Conservation (phyloP, 176 grass and related monocot genomes). For the Elaeis guineensis region DNA sequence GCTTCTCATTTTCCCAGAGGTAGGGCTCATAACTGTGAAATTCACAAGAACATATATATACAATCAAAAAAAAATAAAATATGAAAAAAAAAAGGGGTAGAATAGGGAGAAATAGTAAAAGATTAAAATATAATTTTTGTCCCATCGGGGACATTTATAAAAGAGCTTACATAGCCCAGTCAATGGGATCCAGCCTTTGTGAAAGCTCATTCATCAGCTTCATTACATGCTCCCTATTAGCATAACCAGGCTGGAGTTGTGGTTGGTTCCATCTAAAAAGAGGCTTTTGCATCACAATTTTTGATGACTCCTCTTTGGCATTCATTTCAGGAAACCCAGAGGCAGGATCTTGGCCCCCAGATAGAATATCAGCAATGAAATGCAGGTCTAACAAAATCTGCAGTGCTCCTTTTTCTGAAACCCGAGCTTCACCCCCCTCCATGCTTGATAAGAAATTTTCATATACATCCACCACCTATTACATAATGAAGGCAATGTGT, state of each 20-base stretch:
- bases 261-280: constrained; percentile 68
- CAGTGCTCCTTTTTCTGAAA: constrained; percentile 83
- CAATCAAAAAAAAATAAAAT: constrained; percentile 12
- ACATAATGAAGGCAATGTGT: constrained; percentile 7
- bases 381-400: constrained; percentile 84
- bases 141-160: neutral
- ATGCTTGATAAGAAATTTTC: constrained; percentile 54
- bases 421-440: constrained; percentile 48
- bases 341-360: constrained; percentile 58
- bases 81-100: constrained; percentile 7
- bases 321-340: constrained; percentile 32
- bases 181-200: constrained; percentile 87
- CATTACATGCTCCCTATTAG: constrained; percentile 46
- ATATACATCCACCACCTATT: constrained; percentile 71
- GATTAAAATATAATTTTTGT: neutral
- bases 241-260: constrained; percentile 46
- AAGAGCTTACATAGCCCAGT: constrained; percentile 94
- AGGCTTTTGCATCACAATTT: constrained; percentile 38
- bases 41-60: constrained; percentile 7
- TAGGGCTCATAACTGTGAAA: constrained; percentile 92
- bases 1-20: constrained; percentile 99
- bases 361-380: constrained; percentile 80
- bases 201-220: constrained; percentile 70
- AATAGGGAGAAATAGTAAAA: neutral
- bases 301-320: constrained; percentile 43